These are phyloP conservation scores for Candida qinlingensis DNA, from an alignment of 805 yeast genomes.

Conservation along the genomic window DNA sequence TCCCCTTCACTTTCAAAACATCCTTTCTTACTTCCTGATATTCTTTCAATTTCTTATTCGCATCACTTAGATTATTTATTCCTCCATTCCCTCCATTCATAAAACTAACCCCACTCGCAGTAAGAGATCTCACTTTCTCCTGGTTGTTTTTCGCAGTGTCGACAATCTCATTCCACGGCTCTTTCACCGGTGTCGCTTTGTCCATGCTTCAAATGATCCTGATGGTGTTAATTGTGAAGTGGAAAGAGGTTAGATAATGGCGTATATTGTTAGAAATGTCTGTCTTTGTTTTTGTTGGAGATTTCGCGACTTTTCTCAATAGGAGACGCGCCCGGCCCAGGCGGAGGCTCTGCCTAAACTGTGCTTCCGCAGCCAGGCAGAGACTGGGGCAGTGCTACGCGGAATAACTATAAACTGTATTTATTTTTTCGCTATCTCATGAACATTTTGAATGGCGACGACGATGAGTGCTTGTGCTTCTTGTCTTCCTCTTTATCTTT, in stretches of 20 bases:
- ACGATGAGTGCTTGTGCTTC: not conserved
- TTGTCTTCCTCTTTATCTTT: not conserved
- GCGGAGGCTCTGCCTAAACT: not conserved
- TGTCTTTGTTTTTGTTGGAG: not conserved
- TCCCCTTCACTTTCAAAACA: not conserved
- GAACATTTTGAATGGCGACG: constrained; percentile 1
- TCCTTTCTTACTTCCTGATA: not conserved
- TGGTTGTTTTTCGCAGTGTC: not conserved
- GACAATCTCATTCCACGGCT: too few relatives aligned
- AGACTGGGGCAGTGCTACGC: not conserved
- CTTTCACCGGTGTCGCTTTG: too few relatives aligned
- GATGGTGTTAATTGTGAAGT: too few relatives aligned
- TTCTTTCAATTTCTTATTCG: not conserved
- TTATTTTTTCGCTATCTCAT: not conserved
- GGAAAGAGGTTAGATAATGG: too few relatives aligned
- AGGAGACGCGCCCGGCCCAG: not conserved
- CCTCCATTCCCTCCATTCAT: not conserved
- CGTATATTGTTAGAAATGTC: too few relatives aligned
- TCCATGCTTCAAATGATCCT: too few relatives aligned
- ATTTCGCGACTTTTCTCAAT: too few relatives aligned
- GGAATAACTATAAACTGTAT: not conserved
- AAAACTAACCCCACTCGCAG: too few relatives aligned
- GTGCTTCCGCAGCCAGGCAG: not conserved
- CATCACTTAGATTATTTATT: not conserved
- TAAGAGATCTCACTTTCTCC: too few relatives aligned